A percentile compares a stretch with the other conserved stretches of the same genome.
phyloP scores from a whole-genome alignment of 257 asterid species.

The Jacaranda mimosifolia region DNA sequence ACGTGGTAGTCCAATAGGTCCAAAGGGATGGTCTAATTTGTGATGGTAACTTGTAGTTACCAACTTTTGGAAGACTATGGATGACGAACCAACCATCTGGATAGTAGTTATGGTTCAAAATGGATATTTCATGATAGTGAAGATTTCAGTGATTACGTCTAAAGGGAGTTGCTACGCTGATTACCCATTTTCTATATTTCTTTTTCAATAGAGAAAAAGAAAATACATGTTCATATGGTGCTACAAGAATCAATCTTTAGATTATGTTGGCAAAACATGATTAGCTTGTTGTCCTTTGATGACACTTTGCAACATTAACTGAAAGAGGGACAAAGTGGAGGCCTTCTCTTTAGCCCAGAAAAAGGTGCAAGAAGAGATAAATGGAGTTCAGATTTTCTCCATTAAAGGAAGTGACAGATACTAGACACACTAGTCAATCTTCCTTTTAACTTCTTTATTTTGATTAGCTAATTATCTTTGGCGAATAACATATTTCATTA shows the following conservation, averaged over 20 bases:
- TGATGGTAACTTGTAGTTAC: too few species aligned
- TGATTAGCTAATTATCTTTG: background rate
- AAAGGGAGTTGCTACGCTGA: too few species aligned
- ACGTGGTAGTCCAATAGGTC: too few species aligned
- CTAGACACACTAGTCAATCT: background rate
- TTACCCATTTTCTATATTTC: too few species aligned
- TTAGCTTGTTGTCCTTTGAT: constrained; percentile 5
- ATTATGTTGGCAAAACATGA: constrained; percentile 25
- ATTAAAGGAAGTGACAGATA: constrained; percentile 12
- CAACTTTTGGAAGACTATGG: too few species aligned
- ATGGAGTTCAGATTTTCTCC: constrained; percentile 14
- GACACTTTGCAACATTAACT: background rate
- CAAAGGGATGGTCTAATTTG: too few species aligned
- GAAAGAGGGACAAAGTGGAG: constrained; percentile 23
- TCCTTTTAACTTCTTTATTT: background rate
- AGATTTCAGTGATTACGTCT: too few species aligned
- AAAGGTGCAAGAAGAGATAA: background rate
- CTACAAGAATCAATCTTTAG: background rate
- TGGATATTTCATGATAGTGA: too few species aligned
- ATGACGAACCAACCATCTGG: too few species aligned
- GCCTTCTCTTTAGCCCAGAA: constrained; percentile 16
- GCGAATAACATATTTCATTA: background rate
- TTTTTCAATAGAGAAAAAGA: too few species aligned
- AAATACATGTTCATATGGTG: background rate
- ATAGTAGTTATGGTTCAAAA: too few species aligned